Evolutionary conservation across 2,329 filamentous ascomycete species (phyloP).

Genomic region (Monosporascus sp.): DNA sequence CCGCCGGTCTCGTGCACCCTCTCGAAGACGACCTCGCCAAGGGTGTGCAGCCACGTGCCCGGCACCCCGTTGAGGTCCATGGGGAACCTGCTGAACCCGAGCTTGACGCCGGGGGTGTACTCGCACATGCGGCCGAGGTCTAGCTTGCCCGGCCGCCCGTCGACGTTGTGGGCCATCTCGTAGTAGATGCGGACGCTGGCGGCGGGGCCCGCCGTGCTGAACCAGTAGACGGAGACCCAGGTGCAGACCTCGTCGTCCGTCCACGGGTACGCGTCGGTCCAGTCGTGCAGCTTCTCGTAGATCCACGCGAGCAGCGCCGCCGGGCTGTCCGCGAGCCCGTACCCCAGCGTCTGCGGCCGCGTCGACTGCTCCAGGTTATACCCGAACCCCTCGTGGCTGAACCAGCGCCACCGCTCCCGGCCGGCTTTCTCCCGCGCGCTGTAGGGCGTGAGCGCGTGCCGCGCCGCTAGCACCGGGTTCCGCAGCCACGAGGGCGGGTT

Average conservation of each 20-base stretch:
- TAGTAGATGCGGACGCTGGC: slow-evolving; percentile 69
- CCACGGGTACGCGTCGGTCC: slow-evolving; percentile 69
- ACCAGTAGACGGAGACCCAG: slow-evolving; percentile 70
- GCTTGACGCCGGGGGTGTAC: slow-evolving; percentile 31
- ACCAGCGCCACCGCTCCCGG: slow-evolving; percentile 51
- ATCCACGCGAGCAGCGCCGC: slow-evolving; percentile 71
- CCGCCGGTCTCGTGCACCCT: slow-evolving; percentile 45
- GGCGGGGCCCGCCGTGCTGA: slow-evolving; percentile 61
- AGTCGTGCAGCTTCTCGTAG: slow-evolving; percentile 74
- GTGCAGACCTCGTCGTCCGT: slow-evolving; percentile 70
- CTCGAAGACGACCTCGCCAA: slow-evolving; percentile 58
- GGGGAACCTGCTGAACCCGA: slow-evolving; percentile 50
- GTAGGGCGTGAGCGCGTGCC: slow-evolving; percentile 51
- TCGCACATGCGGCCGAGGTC: slow-evolving; percentile 5
- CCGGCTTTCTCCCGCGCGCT: slow-evolving; percentile 45
- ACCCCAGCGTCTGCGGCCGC: slow-evolving; percentile 68
- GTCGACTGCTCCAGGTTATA: slow-evolving; percentile 60
- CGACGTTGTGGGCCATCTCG: slow-evolving; percentile 46
- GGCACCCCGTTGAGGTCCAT: slow-evolving; percentile 52
- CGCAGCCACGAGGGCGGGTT: slow-evolving; percentile 42
- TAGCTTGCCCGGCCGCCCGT: slow-evolving; percentile 16
- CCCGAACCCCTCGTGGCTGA: slow-evolving; percentile 48
- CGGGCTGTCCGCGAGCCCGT: slow-evolving; percentile 64
- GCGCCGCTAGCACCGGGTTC: slow-evolving; percentile 52
- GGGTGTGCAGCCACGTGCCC: slow-evolving; percentile 48